Base-by-base conservation (phyloP, 768 basidiomycete genomes). In the Leccinum variicolor region DNA sequence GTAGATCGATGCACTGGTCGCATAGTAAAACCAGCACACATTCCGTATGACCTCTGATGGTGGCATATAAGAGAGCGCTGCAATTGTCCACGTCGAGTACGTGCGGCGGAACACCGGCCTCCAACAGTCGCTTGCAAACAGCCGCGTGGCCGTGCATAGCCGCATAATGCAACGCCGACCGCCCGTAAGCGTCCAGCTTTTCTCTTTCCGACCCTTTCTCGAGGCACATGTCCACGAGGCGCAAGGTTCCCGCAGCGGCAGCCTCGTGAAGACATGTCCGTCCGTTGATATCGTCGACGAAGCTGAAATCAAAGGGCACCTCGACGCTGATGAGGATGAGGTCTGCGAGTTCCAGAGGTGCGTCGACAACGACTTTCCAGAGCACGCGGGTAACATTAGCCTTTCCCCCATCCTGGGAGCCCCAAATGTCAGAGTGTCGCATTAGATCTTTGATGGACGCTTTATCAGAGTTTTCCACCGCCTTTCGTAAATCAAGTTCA, bases 281-380 rank as follows among this genome's bases (percentile, higher is more conserved):
- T 43, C 90, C 92, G 69, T 98, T 98, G 77, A 99, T 99, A 64
- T 98, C 94, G 69, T 98, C 97, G 49, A 98, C 81, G 68, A 93
- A 98, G 49, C 81, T 79, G 69, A 93, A 98, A 72, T 98, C 92
- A 69, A 98, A 92, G 0, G 87, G 85, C 14, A 74, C 76, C 25
- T 79, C 77, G 19, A 89, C 74, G 15, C 87, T 84, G 31, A 84
- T 75, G 28, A 94, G 75, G 48, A 94, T 89, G 51, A 92, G 75
- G 66, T 92, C 86, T 19, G 82, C 87, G 45, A 91, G 76, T n/a
- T 83, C 81, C 3, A 78, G 72, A 48, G 87, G 85, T 9, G 93
- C 91, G 60, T 92, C 89, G 52, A 94, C 84, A 58, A 90, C 84
- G 14, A 92, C 86, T 67, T 92, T 90, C 97, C 97, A 99, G 17